Percentiles rank a stretch among this genome's conserved stretches.
phyloP scores from a whole-genome alignment of 371 early-diverging fungal species.

The Haplosporangium sp. region DNA sequence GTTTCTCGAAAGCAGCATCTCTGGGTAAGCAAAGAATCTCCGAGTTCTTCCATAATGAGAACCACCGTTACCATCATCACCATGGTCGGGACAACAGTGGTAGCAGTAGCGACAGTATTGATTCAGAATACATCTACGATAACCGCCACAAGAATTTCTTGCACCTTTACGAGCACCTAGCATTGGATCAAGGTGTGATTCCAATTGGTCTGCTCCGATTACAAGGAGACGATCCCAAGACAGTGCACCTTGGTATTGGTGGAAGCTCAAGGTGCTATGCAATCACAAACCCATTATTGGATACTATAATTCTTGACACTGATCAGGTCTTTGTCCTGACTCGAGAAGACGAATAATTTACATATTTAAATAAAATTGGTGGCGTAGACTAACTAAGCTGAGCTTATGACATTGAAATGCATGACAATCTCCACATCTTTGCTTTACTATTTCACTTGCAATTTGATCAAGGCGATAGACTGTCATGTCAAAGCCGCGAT shows the following conservation, averaged over 20 bases:
- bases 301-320: slow-evolving; percentile 46
- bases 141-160: slow-evolving; percentile 58
- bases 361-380: neutral
- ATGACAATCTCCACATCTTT: neutral
- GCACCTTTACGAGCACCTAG: slow-evolving; percentile 59
- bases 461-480: slow-evolving; percentile 5
- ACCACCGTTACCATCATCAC: slow-evolving; percentile 10
- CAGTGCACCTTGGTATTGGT: slow-evolving; percentile 50
- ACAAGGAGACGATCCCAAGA: slow-evolving; percentile 54
- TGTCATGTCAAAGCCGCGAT: slow-evolving; percentile 4
- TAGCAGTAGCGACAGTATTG: slow-evolving; percentile 27
- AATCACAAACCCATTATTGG: slow-evolving; percentile 48
- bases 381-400: neutral
- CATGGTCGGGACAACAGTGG: neutral
- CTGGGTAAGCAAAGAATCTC: slow-evolving; percentile 40
- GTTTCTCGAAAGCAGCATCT: slow-evolving; percentile 30
- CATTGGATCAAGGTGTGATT: slow-evolving; percentile 58
- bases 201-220: slow-evolving; percentile 59
- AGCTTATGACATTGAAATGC: neutral
- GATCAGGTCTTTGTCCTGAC: slow-evolving; percentile 52
- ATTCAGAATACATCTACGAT: slow-evolving; percentile 46
- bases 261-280: slow-evolving; percentile 54
- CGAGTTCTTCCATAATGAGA: slow-evolving; percentile 17
- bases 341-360: slow-evolving; percentile 6
- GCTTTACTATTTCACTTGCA: neutral